These are phyloP conservation scores for Nephelium lappaceum DNA, from an alignment of 345 rosid species.

Conservation along the genomic window DNA sequence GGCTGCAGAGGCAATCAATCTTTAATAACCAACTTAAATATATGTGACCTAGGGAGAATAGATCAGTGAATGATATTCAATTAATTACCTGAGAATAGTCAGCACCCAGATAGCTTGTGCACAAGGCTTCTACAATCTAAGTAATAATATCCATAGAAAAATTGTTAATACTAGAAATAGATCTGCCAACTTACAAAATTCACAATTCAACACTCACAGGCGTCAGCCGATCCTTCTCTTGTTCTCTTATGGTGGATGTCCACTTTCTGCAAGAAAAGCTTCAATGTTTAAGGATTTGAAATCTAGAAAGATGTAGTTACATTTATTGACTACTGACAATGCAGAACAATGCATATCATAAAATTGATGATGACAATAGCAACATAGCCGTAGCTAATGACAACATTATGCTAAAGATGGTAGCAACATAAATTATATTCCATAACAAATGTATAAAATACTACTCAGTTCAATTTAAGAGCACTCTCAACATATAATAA, in stretches of 20 bases:
- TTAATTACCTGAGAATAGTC: conserved; percentile 80
- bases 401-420: neutral
- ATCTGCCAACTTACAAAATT: conserved; percentile 18
- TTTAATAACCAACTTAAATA: conserved; percentile 17
- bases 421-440: neutral
- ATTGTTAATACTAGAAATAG: conserved; percentile 11
- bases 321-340: neutral
- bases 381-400: neutral
- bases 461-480: neutral
- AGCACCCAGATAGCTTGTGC: conserved; percentile 81
- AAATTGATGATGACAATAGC: neutral
- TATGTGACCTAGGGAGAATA: conserved; percentile 2
- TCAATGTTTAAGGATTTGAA: conserved; percentile 14
- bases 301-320: neutral
- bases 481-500: conserved; percentile 1
- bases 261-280: conserved; percentile 69
- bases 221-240: conserved; percentile 82
- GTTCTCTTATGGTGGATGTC: conserved; percentile 76
- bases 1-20: conserved; percentile 49
- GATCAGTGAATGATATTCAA: conserved; percentile 16
- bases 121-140: conserved; percentile 84
- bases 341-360: neutral
- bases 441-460: neutral
- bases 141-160: conserved; percentile 18
- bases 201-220: conserved; percentile 60